Conservation (phyloP, 2,329 filamentous ascomycete species). For the Seiridium cupressi region DNA sequence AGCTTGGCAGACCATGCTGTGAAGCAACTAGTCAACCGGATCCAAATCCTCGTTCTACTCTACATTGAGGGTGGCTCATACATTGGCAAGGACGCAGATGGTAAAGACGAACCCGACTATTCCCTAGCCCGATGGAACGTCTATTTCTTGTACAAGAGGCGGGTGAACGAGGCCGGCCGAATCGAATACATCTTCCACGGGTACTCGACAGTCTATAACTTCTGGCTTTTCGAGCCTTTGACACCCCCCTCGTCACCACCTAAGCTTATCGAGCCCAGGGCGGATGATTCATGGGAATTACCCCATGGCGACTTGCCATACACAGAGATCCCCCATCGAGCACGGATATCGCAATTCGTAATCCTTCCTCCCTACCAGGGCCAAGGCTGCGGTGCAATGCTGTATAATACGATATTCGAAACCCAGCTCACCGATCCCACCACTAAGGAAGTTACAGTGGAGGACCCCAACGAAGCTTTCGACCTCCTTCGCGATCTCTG, state of each 20-base stretch:
- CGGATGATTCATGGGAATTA: constrained; percentile 40
- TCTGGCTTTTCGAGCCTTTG: constrained; percentile 62
- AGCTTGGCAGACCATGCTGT: constrained; percentile 69
- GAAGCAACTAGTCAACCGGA: constrained; percentile 70
- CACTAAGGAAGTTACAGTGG: constrained; percentile 83
- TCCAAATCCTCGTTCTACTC: constrained; percentile 80
- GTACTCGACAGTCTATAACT: constrained; percentile 87
- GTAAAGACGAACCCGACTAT: constrained; percentile 66
- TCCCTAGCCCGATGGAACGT: constrained; percentile 82
- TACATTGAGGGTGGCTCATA: constrained; percentile 92
- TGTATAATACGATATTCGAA: constrained; percentile 79
- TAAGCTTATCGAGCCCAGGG: constrained; percentile 16
- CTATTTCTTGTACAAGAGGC: constrained; percentile 80
- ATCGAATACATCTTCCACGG: constrained; percentile 79
- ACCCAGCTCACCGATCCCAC: constrained; percentile 65
- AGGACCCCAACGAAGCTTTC: constrained; percentile 88
- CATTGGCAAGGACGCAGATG: constrained; percentile 50
- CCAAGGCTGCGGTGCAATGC: constrained; percentile 72
- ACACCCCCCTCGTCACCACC: constrained; percentile 39
- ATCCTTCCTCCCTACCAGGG: constrained; percentile 85
- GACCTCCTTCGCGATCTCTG: constrained; percentile 76
- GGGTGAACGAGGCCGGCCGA: constrained; percentile 39
- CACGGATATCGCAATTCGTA: constrained; percentile 89
- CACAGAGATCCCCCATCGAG: constrained; percentile 67
- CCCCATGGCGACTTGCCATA: constrained; percentile 43